phyloP scores from a whole-genome alignment of 1,284 basidiomycete genomes.

The Austroboletus novae-zelandiae region DNA sequence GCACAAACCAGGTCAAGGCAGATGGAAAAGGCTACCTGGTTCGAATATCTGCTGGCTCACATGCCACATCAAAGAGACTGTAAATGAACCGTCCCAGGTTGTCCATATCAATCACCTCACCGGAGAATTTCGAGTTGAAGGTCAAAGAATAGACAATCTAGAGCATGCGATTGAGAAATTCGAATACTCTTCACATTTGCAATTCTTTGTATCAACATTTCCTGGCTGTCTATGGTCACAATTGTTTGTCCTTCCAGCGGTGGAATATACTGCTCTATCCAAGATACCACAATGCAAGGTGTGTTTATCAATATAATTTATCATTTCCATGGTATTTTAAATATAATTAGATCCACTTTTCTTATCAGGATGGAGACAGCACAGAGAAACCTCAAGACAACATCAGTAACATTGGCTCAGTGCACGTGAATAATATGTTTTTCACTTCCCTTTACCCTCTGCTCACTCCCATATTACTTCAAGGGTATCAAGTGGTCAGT shows the following conservation, averaged over 20 bases:
- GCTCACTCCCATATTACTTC: too few species aligned
- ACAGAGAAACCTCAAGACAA: too few species aligned
- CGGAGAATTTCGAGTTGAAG: constrained; percentile 11
- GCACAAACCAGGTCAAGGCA: background rate
- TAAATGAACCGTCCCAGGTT: background rate
- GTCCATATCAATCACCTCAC: background rate
- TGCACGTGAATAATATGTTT: too few species aligned
- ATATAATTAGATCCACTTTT: constrained; percentile 32
- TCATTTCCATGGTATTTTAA: background rate
- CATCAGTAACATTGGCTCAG: too few species aligned
- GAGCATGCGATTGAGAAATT: too few species aligned
- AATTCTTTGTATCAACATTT: too few species aligned
- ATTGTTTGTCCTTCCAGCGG: too few species aligned
- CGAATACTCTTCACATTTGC: too few species aligned
- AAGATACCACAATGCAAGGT: constrained; percentile 4
- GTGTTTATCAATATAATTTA: background rate
- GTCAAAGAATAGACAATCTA: constrained; percentile 36
- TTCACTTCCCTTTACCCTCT: too few species aligned
- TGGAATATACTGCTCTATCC: background rate
- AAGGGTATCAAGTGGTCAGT: constrained; percentile 27
- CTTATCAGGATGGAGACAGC: background rate
- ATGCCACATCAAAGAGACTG: background rate
- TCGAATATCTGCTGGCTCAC: background rate
- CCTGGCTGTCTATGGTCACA: too few species aligned
- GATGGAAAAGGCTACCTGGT: background rate